Base-by-base conservation (phyloP, 1,139 yeast species). In the Candida sp. region DNA sequence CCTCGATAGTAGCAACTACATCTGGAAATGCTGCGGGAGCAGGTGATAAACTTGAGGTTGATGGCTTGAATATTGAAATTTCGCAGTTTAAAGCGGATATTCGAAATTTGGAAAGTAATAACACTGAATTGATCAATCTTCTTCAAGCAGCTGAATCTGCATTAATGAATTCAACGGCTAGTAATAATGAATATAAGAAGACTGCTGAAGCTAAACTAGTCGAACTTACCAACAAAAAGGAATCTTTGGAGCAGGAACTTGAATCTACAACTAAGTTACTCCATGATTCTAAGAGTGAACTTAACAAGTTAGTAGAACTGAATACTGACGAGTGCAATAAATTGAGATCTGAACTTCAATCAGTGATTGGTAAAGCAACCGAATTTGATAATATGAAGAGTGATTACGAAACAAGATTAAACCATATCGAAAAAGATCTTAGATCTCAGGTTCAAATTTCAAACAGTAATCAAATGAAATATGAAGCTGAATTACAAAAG, bases 401-500 rank as follows among this genome's bases (percentile, higher is more conserved):
- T 1, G 73, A 69, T 46, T 70, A 63, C 43, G 71, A 70, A 39
- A 50, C 51, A n/a, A 68, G 65, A 46, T 45, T 73, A 15, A 45
- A 53, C 2, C 52, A 67, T 2, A 45, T 71, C 15, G 57, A 56
- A 25, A 49, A 54, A 2, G 88, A 86, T 46, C 63, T 85, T 45
- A 68, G 70, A 30, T 64, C 69, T 30, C 88, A 84, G 53, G 69
- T 72, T 1, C 65, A 73, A 27, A 57, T 76, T 42, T 77, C 82
- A 2, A 60, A 67, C 39, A 78, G 72, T 8, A 66, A 70, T 30
- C 86, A 81, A 55, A 60, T 62, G 42, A 82, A 78, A 51, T 82
- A 82, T 51, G 83, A 82, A 45, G 65, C 66, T 38, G 90, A 83
- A 53, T 66, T 79, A 36, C 70, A 70, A 39, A 80, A 81, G 53